Evolutionary conservation across 305 asterid genomes (phyloP).

Genomic region (Fraxinus albicans): DNA sequence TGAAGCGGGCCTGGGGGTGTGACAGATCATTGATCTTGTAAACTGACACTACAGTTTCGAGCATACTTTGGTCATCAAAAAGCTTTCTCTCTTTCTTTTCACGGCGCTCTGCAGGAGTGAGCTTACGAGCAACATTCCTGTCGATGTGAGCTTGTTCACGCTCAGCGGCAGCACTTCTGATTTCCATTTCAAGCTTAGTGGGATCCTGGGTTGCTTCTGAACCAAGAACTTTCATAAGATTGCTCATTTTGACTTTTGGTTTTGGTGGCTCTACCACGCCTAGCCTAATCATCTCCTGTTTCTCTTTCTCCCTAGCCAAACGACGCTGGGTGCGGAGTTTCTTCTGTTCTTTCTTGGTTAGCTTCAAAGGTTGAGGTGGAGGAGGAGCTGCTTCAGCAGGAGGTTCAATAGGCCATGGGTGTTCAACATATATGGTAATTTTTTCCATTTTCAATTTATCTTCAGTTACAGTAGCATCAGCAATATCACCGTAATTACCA

Average conservation of each 20-base stretch:
- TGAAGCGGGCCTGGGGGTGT: conserved; percentile 83
- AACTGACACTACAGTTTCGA: conserved; percentile 70
- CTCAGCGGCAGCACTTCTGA: conserved; percentile 93
- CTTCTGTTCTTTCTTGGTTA: conserved; percentile 93
- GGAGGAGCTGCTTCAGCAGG: conserved; percentile 87
- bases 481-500: conserved; percentile 55
- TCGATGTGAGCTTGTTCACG: conserved; percentile 97
- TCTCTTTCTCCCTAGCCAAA: conserved; percentile 76
- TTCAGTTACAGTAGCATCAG: conserved; percentile 37
- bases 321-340: conserved; percentile 89
- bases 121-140: conserved; percentile 84
- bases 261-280: conserved; percentile 94
- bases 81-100: conserved; percentile 90
- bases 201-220: conserved; percentile 98
- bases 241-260: conserved; percentile 93
- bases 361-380: conserved; percentile 92
- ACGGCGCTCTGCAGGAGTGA: conserved; percentile 89
- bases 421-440: conserved; percentile 74
- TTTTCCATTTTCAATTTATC: conserved; percentile 67
- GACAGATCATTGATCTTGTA: conserved; percentile 80
- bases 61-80: conserved; percentile 54
- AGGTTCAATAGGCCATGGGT: conserved; percentile 91
- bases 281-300: conserved; percentile 91
- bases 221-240: conserved; percentile 94
- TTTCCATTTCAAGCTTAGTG: conserved; percentile 87